Evolutionary conservation across 192 early-diverging fungal genomes (phyloP), one percentile per base, ranked within the genome.

Genomic region (Dissophora globulifera): DNA sequence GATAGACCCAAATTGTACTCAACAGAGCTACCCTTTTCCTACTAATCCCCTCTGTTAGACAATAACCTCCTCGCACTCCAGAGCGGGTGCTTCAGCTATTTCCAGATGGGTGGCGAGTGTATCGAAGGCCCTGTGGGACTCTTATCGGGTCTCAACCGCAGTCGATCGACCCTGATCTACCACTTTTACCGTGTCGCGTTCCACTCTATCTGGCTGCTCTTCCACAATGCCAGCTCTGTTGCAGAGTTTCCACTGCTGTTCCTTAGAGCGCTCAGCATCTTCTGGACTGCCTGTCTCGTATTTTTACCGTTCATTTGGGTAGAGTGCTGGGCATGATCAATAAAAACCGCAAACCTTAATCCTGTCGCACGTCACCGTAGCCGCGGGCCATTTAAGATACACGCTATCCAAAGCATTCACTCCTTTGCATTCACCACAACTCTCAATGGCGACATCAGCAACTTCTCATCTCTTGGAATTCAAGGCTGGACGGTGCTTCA

Each of bases 111-210:
- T 30, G 92, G 93, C 3, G 78, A 80, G 29, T 96, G 89, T 69
- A 85, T 91, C 17, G 82, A 85, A 52, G 91, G 88, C 0, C 96
- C 96, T 2, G 88, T 93, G 19, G 90, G 92, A 8, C 82, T 98
- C 31, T 78, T 96, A 17, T 93, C 92, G 19, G 93, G 63, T 13
- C 69, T 97, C 26, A 69, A 87, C 22, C 87, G 86, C 10, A 83
- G 82, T 42, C 96, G 95, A 13, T 30, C 82, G 35, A 79, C 94
- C 17, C 84, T 97, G 12, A 50, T 95, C 0, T 87, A 85, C 68
- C 95, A 97, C 78, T 98, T 98, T 71, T 97, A 96, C 80, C 82
- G 86, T 22, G 95, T 97, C 22, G 96, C 96, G 2, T 63, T 92
- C 4, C 86, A 91, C 69, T 52, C 85, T 61, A 70, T 90, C 68